These are phyloP conservation scores for Coriolopsis trogii DNA, from an alignment of 1,284 basidiomycete genomes.

Conservation along the genomic window DNA sequence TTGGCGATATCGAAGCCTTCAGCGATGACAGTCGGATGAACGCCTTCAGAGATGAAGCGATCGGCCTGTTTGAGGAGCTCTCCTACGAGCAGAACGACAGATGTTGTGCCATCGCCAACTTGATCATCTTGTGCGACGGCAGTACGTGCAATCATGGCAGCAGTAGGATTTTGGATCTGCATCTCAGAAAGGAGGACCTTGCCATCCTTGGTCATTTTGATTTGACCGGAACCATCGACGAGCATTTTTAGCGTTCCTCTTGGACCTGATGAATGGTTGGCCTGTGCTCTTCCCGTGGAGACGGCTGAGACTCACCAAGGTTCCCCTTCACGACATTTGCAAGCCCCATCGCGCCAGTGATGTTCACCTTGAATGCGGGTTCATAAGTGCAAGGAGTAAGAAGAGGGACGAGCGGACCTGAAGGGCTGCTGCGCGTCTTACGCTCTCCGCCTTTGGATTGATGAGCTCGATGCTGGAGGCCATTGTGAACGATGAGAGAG, in stretches of 20 bases:
- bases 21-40: slow-evolving; percentile 95
- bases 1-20: slow-evolving; percentile 98
- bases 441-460: slow-evolving; percentile 95
- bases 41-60: slow-evolving; percentile 97
- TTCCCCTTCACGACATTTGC: slow-evolving; percentile 98
- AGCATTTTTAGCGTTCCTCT: slow-evolving; percentile 99
- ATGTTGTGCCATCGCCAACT: slow-evolving; percentile 98
- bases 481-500: slow-evolving; percentile 28
- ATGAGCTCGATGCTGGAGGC: slow-evolving; percentile 89
- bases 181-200: slow-evolving; percentile 99
- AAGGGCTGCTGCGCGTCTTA: slow-evolving; percentile 89
- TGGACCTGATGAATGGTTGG: slow-evolving; percentile 61
- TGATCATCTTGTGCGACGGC: slow-evolving; percentile 99
- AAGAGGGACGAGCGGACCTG: slow-evolving; percentile 63
- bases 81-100: slow-evolving; percentile 95
- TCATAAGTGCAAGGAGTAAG: not conserved
- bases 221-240: slow-evolving; percentile 98
- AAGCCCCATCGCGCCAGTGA: slow-evolving; percentile 94
- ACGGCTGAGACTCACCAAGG: slow-evolving; percentile 64
- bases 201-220: slow-evolving; percentile 99
- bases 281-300: not conserved
- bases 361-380: slow-evolving; percentile 68
- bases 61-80: slow-evolving; percentile 98
- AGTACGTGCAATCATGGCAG: slow-evolving; percentile 98
- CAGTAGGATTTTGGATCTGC: slow-evolving; percentile 99